phyloP scores from a whole-genome alignment of 805 yeast genomes.

The Cyberlindnera xishuangbannaensis region DNA sequence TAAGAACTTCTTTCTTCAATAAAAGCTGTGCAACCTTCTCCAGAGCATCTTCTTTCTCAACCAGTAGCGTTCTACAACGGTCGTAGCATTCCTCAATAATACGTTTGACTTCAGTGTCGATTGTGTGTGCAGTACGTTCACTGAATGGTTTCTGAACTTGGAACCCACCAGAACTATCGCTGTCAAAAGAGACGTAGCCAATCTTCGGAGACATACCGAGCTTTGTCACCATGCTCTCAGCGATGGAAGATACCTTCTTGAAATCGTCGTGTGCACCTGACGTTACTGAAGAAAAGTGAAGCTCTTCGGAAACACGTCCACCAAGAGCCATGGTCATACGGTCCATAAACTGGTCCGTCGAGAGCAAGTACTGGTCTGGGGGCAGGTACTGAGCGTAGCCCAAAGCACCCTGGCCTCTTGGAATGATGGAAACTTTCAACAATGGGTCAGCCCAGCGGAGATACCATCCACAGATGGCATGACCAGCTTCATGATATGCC shows the following conservation, averaged over 20 bases:
- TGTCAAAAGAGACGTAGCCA: constrained; percentile 59
- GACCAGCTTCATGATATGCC: constrained; percentile 96
- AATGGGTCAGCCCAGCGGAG: constrained; percentile 84
- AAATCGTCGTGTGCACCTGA: constrained; percentile 93
- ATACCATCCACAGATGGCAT: constrained; percentile 94
- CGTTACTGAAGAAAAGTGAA: constrained; percentile 82
- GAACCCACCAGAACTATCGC: constrained; percentile 44
- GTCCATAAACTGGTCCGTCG: constrained; percentile 70
- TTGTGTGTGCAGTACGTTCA: constrained; percentile 60
- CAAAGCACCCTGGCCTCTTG: constrained; percentile 90
- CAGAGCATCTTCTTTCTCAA: constrained; percentile 54
- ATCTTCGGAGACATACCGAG: constrained; percentile 83
- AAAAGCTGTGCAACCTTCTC: constrained; percentile 71
- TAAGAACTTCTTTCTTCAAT: constrained; percentile 66
- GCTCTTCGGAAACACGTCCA: constrained; percentile 87
- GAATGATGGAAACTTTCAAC: constrained; percentile 88
- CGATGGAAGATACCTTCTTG: constrained; percentile 85
- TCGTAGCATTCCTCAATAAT: constrained; percentile 61
- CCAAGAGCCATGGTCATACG: constrained; percentile 94
- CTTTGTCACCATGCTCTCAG: constrained; percentile 81
- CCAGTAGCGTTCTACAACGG: constrained; percentile 51
- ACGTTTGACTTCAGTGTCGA: constrained; percentile 65
- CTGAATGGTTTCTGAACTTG: constrained; percentile 60
- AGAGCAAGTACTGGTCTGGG: constrained; percentile 75
- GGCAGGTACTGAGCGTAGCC: constrained; percentile 97